Evolutionary conservation across 1,284 basidiomycete species (phyloP).

Genomic region (Amylostereum chailletii): DNA sequence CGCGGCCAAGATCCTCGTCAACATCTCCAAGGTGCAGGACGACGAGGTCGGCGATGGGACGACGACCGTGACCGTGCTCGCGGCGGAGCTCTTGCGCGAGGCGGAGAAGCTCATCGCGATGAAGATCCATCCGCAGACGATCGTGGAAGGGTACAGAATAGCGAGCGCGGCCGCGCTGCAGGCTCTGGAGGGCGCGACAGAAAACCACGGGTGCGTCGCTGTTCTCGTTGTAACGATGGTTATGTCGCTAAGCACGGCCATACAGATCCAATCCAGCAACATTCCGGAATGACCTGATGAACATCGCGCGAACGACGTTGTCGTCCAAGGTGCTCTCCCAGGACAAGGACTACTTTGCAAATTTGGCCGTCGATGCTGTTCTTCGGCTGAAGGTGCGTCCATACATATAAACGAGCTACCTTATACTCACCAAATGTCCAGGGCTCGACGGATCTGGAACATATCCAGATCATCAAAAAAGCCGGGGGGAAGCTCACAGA

Average conservation of each 20-base stretch:
- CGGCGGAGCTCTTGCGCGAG: conserved; percentile 88
- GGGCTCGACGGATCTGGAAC: conserved; percentile 95
- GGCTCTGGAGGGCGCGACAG: conserved; percentile 76
- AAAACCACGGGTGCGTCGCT: conserved; percentile 71
- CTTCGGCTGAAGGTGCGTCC: conserved; percentile 73
- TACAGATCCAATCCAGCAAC: conserved; percentile 58
- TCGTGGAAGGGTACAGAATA: conserved; percentile 96
- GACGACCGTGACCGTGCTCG: conserved; percentile 89
- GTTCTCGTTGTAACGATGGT: conserved; percentile 81
- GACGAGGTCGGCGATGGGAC: conserved; percentile 99
- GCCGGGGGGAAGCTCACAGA: conserved; percentile 97
- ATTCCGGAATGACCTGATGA: conserved; percentile 89
- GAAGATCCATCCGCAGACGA: conserved; percentile 98
- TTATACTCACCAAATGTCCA: conserved; percentile 19
- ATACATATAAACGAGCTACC: background rate
- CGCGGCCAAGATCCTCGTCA: conserved; percentile 97
- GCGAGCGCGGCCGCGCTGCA: conserved; percentile 82
- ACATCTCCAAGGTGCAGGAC: conserved; percentile 99
- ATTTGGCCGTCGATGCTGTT: conserved; percentile 96
- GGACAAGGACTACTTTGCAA: conserved; percentile 98
- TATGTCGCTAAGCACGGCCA: conserved; percentile 96
- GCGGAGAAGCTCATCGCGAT: conserved; percentile 91
- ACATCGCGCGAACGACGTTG: conserved; percentile 94
- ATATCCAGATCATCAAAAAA: conserved; percentile 99
- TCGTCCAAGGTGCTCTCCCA: conserved; percentile 95